These are phyloP conservation scores for Hanseniaspora pseudoguilliermondii DNA, from an alignment of 805 yeast genomes.

Conservation along the genomic window DNA sequence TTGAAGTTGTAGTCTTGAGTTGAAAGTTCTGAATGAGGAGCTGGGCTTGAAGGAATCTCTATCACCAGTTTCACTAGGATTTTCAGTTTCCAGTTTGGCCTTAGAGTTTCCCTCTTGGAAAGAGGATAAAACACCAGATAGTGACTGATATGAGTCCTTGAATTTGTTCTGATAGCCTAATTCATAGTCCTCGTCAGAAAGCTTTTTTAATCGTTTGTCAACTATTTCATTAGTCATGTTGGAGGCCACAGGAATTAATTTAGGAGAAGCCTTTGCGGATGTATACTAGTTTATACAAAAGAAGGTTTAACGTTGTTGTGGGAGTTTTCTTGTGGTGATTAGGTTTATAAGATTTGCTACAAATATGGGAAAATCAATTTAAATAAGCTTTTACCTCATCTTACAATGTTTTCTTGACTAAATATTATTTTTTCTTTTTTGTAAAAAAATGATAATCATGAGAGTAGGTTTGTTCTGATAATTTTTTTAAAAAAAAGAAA, in stretches of 20 bases:
- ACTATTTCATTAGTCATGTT: neutral
- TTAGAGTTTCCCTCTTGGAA: neutral
- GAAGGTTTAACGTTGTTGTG: too few species aligned
- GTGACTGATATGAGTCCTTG: neutral
- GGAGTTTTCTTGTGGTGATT: too few species aligned
- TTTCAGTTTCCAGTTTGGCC: neutral
- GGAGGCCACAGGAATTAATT: neutral
- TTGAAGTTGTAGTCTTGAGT: neutral
- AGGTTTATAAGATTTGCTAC: too few species aligned
- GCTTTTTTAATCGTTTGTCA: neutral
- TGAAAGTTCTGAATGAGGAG: slow-evolving; percentile 5
- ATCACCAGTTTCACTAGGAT: neutral
- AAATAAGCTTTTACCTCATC: too few species aligned
- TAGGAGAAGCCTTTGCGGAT: neutral
- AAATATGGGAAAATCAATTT: too few species aligned
- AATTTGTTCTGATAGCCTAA: neutral
- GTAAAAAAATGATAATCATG: too few species aligned
- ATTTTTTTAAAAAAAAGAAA: too few species aligned
- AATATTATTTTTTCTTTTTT: too few species aligned
- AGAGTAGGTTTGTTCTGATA: too few species aligned
- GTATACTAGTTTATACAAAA: too few species aligned
- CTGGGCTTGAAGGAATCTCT: neutral
- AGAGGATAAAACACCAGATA: neutral
- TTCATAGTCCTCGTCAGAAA: neutral
- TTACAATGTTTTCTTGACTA: too few species aligned